Conservation (phyloP, 208 protist genomes). For the Trypanosoma cruzi region DNA sequence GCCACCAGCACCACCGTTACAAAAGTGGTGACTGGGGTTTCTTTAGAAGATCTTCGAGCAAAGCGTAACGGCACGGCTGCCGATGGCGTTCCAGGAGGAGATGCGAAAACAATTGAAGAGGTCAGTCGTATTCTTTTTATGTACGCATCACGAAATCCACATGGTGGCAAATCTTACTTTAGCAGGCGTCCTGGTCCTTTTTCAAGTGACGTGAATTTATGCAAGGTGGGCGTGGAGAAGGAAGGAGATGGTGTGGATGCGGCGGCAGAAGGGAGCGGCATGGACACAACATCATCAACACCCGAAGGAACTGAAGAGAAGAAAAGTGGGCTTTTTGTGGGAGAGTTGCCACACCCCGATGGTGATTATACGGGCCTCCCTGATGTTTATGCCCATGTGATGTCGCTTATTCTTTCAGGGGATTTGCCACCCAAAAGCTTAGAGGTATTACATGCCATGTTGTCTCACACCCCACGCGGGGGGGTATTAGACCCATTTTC, state of each 20-base stretch:
- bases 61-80: constrained; percentile 29
- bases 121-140: constrained; percentile 37
- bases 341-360: neutral
- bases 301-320: neutral
- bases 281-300: neutral
- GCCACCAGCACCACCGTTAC: constrained; percentile 35
- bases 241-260: neutral
- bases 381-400: constrained; percentile 13
- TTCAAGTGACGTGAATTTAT: neutral
- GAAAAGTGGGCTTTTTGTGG: neutral
- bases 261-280: neutral
- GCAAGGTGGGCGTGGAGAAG: neutral
- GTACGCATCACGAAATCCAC: constrained; percentile 18
- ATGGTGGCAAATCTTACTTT: constrained; percentile 5
- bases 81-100: neutral
- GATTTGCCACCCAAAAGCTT: constrained; percentile 22
- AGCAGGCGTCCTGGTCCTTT: neutral
- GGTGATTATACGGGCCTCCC: neutral
- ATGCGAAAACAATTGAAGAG: constrained; percentile 28
- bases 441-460: constrained; percentile 28
- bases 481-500: constrained; percentile 2
- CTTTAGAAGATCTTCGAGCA: constrained; percentile 27
- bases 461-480: constrained; percentile 17
- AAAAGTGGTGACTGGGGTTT: constrained; percentile 31
- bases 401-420: constrained; percentile 21